Conservation (phyloP, 192 early-diverging fungal species). For the Umbelopsis sp. region DNA sequence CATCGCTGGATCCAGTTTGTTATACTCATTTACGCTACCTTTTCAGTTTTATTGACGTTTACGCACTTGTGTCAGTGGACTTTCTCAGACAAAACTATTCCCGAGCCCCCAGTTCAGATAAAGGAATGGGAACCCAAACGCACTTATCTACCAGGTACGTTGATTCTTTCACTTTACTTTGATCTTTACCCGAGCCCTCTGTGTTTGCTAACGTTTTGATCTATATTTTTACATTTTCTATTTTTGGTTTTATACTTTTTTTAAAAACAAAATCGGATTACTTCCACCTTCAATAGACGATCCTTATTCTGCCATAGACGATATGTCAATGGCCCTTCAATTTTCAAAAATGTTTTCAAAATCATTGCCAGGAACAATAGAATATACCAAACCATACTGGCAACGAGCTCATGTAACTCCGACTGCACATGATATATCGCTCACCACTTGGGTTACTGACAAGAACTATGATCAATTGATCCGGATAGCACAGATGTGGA, state of each 20-base stretch:
- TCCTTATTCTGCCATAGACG: constrained; percentile 27
- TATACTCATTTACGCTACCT: constrained; percentile 28
- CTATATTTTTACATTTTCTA: too few relatives aligned
- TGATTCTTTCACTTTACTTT: not conserved
- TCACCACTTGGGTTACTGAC: constrained; percentile 47
- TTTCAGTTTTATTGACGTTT: constrained; percentile 30
- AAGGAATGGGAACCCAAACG: constrained; percentile 32
- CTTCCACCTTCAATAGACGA: constrained; percentile 29
- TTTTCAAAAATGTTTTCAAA: constrained; percentile 41
- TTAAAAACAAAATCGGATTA: too few relatives aligned
- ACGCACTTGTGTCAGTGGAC: constrained; percentile 32
- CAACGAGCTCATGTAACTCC: constrained; percentile 33
- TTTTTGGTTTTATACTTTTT: not conserved
- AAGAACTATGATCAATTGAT: constrained; percentile 47
- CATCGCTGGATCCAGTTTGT: constrained; percentile 19
- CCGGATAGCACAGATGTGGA: constrained; percentile 46
- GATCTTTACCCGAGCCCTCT: too few relatives aligned
- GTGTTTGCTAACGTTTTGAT: too few relatives aligned
- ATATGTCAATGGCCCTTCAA: constrained; percentile 35
- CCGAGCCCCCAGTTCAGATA: not conserved
- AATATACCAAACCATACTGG: constrained; percentile 37
- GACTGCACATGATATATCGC: constrained; percentile 45
- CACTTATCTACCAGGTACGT: constrained; percentile 32
- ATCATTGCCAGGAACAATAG: constrained; percentile 24
- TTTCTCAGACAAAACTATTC: not conserved